Evolutionary conservation across 2,329 filamentous ascomycete species (phyloP).

Genomic region (Cordyceps cicadae): DNA sequence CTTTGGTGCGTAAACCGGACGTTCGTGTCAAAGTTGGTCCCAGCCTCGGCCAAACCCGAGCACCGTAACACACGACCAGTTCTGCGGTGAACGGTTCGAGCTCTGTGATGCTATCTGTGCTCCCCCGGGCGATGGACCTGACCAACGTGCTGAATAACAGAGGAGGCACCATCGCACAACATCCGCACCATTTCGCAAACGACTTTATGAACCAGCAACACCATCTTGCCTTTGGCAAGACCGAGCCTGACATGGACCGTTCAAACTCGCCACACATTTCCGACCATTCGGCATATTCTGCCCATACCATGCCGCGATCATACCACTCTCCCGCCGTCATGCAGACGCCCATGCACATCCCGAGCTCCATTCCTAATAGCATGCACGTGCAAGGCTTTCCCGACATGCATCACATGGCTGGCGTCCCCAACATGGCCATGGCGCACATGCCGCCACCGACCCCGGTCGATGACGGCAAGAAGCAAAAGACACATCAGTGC

Average conservation of each 20-base stretch:
- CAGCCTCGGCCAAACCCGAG: not conserved
- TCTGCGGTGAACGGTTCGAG: conserved; percentile 9
- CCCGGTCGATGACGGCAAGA: conserved; percentile 23
- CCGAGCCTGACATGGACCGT: conserved; percentile 39
- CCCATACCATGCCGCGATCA: conserved; percentile 38
- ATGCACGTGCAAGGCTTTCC: conserved; percentile 38
- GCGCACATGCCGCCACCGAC: conserved; percentile 26
- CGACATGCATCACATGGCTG: conserved; percentile 26
- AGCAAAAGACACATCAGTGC: conserved; percentile 71
- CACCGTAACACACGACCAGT: conserved; percentile 2
- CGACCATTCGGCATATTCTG: conserved; percentile 49
- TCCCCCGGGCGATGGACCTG: conserved; percentile 44
- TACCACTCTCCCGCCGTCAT: conserved; percentile 48
- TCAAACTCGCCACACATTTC: conserved; percentile 52
- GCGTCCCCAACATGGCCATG: conserved; percentile 30
- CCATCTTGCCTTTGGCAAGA: conserved; percentile 27
- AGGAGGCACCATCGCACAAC: conserved; percentile 25
- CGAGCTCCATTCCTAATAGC: conserved; percentile 32
- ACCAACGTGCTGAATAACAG: conserved; percentile 46
- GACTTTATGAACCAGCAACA: conserved; percentile 25
- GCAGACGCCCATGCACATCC: conserved; percentile 40
- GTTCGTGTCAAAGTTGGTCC: not conserved
- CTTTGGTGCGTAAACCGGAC: not conserved
- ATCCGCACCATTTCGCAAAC: conserved; percentile 25
- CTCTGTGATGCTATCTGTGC: conserved; percentile 31